Evolutionary conservation across 352 stramenopile species (phyloP).

Genomic region (Thalassiosira ordinaria): DNA sequence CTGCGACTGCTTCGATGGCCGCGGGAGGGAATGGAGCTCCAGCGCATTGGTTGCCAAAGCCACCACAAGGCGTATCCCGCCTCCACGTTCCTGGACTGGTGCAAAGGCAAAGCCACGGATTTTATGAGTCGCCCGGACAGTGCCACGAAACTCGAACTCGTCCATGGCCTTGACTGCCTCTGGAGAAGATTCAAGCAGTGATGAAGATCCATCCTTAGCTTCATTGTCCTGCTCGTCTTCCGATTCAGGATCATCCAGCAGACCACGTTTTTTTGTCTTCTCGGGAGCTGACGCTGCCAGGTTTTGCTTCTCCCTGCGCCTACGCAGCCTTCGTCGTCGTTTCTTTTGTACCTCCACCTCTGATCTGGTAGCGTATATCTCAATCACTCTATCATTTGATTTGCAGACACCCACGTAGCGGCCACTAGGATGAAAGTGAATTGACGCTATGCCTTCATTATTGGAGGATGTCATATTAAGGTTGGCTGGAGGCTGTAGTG

Average conservation of each 20-base stretch:
- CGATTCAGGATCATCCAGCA: constrained; percentile 78
- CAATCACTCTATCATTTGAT: constrained; percentile 74
- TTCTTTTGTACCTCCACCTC: constrained; percentile 72
- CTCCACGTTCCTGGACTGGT: constrained; percentile 65
- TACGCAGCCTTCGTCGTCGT: constrained; percentile 67
- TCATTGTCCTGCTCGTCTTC: constrained; percentile 67
- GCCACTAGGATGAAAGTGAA: constrained; percentile 80
- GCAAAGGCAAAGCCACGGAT: constrained; percentile 80
- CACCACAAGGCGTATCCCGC: constrained; percentile 68
- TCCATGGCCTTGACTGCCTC: constrained; percentile 77
- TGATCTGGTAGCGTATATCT: constrained; percentile 73
- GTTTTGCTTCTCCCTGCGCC: constrained; percentile 78
- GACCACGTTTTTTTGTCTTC: constrained; percentile 70
- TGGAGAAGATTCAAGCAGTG: constrained; percentile 34
- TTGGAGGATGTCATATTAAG: constrained; percentile 65
- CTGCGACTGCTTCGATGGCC: constrained; percentile 33
- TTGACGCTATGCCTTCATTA: constrained; percentile 73
- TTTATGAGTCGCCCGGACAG: constrained; percentile 74
- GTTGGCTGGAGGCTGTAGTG: constrained; percentile 60
- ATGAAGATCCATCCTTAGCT: constrained; percentile 22
- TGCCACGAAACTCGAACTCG: constrained; percentile 82
- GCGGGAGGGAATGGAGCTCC: constrained; percentile 70
- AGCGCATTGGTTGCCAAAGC: constrained; percentile 81
- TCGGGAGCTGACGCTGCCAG: constrained; percentile 24
- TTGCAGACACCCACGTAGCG: constrained; percentile 76